phyloP scores from a whole-genome alignment of 140 eudicot genomes.

The Senecio squalidus region DNA sequence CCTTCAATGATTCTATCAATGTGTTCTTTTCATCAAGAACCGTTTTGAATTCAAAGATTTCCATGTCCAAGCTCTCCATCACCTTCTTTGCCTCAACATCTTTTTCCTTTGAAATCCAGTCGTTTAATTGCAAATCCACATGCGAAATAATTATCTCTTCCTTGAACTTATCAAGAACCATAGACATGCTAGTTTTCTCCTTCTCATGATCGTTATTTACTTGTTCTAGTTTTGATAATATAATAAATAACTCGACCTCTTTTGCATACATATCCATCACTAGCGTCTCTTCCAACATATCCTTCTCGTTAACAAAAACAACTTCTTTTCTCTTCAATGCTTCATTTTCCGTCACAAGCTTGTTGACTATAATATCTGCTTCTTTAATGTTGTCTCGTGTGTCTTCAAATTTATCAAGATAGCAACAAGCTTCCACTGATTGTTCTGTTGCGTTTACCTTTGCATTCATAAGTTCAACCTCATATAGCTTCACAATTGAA shows the following conservation, averaged over 20 bases:
- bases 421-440: constrained; percentile 61
- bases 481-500: constrained; percentile 40
- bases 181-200: constrained; percentile 23
- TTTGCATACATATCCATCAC: no score
- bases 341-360: constrained; percentile 65
- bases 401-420: constrained; percentile 63
- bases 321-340: constrained; percentile 38
- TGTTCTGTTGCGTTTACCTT: constrained; percentile 48
- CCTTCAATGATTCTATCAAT: no score
- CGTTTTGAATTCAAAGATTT: background rate
- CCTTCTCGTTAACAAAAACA: constrained; percentile 27
- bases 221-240: constrained; percentile 50
- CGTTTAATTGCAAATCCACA: constrained; percentile 41
- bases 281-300: no score
- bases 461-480: constrained; percentile 58
- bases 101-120: no score
- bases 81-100: background rate
- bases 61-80: background rate
- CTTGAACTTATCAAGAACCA: constrained; percentile 41
- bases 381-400: constrained; percentile 53
- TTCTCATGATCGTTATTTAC: constrained; percentile 28
- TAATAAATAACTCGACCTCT: constrained; percentile 44
- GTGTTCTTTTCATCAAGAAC: background rate
- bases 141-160: constrained; percentile 27
- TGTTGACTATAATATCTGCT: constrained; percentile 63